These are phyloP conservation scores for Plasmodium sp. DNA, from an alignment of 169 alveolate species.

Conservation along the genomic window DNA sequence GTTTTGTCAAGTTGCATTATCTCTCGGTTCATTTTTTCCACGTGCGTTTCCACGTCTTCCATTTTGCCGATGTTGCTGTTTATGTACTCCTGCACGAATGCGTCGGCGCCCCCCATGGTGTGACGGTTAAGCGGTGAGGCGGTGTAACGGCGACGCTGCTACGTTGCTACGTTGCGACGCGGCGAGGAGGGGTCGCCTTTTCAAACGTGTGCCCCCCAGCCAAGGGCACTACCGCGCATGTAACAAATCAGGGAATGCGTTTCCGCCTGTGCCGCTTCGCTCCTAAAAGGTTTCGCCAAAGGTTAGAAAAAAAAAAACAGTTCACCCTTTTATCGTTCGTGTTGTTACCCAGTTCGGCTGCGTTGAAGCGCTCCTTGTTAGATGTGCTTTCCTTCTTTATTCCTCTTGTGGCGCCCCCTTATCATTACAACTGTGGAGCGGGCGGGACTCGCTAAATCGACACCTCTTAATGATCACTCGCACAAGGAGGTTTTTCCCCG, in stretches of 20 bases:
- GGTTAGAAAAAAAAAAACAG: not conserved
- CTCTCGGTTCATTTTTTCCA: conserved; percentile 35
- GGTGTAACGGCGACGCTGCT: not conserved
- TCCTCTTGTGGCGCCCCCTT: not conserved
- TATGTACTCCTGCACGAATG: conserved; percentile 28
- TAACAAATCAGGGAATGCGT: not conserved
- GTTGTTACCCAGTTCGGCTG: not conserved
- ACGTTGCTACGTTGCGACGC: not conserved
- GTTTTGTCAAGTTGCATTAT: conserved; percentile 15
- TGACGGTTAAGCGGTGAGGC: not conserved
- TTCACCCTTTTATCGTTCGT: not conserved
- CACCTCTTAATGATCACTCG: not conserved
- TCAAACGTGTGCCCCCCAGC: not conserved
- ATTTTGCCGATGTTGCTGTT: conserved; percentile 26
- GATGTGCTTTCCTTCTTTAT: not conserved
- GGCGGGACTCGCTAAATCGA: not conserved
- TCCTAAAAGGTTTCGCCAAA: not conserved
- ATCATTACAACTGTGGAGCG: not conserved
- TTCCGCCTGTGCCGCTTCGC: not conserved
- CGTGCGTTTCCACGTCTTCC: conserved; percentile 16
- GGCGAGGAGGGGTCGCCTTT: not conserved
- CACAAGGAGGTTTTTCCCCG: not conserved
- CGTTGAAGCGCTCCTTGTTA: not conserved
- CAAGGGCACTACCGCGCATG: not conserved
- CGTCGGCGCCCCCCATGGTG: not conserved